Evolutionary conservation across 2,329 filamentous ascomycete genomes (phyloP).

Genomic region (Bipolaris sorokiniana): DNA sequence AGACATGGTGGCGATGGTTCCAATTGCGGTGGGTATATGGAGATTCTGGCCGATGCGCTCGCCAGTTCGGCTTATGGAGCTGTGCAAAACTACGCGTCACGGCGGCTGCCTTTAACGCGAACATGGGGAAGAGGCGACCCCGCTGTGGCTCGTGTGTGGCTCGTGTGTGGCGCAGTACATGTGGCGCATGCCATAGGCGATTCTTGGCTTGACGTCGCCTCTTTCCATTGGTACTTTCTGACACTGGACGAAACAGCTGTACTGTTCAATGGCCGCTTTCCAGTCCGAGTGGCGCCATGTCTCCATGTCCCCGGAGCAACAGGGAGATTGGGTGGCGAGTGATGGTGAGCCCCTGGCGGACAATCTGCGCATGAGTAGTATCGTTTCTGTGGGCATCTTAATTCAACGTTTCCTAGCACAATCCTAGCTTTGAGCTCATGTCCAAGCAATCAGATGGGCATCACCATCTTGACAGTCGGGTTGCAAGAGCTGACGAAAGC

Average conservation of each 20-base stretch:
- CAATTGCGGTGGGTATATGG: constrained; percentile 17
- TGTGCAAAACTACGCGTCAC: constrained; percentile 20
- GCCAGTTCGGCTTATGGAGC: constrained; percentile 18
- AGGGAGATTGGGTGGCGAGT: neutral
- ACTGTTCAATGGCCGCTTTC: neutral
- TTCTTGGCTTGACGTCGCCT: neutral
- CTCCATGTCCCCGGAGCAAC: neutral
- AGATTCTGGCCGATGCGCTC: constrained; percentile 4
- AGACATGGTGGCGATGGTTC: constrained; percentile 47
- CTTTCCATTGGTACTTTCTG: neutral
- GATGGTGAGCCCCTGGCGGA: neutral
- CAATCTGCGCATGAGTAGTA: neutral
- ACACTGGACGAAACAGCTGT: neutral
- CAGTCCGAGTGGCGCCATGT: neutral
- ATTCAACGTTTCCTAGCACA: neutral
- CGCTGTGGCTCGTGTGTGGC: constrained; percentile 10
- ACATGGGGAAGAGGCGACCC: constrained; percentile 6
- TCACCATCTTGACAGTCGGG: neutral
- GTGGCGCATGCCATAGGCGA: neutral
- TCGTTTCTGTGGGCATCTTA: neutral
- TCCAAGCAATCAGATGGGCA: neutral
- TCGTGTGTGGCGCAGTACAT: neutral
- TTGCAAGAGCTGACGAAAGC: neutral
- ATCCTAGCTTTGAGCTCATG: neutral
- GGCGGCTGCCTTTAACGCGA: constrained; percentile 13